These are phyloP conservation scores for Prunus campanulata DNA, from an alignment of 306 rosid species.

Conservation along the genomic window DNA sequence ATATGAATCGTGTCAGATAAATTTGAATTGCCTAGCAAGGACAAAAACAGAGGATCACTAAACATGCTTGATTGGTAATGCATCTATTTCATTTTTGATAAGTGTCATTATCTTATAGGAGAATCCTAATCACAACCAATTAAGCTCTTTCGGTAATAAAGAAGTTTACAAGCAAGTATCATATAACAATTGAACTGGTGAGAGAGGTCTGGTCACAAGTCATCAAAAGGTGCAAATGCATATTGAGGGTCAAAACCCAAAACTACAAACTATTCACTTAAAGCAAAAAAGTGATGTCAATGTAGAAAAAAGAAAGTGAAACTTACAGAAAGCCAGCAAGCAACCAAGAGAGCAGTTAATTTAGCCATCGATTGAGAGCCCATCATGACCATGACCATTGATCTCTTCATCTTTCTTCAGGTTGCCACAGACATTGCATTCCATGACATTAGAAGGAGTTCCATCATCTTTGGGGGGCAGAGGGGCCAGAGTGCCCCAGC, in stretches of 20 bases:
- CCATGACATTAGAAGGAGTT: slow-evolving; percentile 46
- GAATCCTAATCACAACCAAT: background rate
- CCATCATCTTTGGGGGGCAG: slow-evolving; percentile 45
- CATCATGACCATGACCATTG: slow-evolving; percentile 34
- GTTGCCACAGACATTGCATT: slow-evolving; percentile 73
- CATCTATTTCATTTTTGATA: background rate
- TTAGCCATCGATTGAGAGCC: slow-evolving; percentile 43
- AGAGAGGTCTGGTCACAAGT: background rate
- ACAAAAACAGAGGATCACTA: background rate
- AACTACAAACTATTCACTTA: background rate
- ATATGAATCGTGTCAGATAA: background rate
- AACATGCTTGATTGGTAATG: background rate
- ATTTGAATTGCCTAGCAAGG: background rate
- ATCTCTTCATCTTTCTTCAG: slow-evolving; percentile 35
- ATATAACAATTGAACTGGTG: background rate
- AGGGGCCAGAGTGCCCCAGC: slow-evolving; percentile 80
- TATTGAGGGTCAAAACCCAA: background rate
- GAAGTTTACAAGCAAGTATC: background rate
- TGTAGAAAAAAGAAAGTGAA: background rate
- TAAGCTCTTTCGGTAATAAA: background rate
- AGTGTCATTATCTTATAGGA: background rate
- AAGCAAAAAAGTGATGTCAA: background rate
- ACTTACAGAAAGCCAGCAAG: slow-evolving; percentile 25
- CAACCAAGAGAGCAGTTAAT: slow-evolving; percentile 2
- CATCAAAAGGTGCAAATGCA: background rate